Conservation (phyloP, 2,329 filamentous ascomycete species). For the Onygenales sp. region DNA sequence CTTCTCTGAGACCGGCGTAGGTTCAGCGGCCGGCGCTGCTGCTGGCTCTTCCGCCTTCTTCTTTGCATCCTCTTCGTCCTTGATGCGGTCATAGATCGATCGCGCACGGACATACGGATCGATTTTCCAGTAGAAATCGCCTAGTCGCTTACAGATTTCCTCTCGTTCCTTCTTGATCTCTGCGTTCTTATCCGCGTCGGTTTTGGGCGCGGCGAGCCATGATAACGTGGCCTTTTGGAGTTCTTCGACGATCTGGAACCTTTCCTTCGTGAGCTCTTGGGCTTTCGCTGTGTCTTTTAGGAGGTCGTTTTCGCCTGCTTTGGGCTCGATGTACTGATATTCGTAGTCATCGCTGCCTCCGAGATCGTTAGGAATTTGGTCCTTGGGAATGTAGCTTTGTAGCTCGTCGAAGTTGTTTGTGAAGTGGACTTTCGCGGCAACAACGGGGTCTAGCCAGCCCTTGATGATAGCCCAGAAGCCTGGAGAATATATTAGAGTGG, state of each 20-base stretch:
- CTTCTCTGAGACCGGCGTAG: neutral
- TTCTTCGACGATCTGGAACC: slow-evolving; percentile 56
- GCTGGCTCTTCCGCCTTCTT: slow-evolving; percentile 3
- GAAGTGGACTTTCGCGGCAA: slow-evolving; percentile 89
- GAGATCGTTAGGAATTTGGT: slow-evolving; percentile 69
- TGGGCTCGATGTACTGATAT: slow-evolving; percentile 73
- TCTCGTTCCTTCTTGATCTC: slow-evolving; percentile 50
- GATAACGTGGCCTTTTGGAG: slow-evolving; percentile 65
- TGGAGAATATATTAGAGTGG: slow-evolving; percentile 22
- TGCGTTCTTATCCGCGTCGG: slow-evolving; percentile 35
- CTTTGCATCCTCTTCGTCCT: slow-evolving; percentile 2
- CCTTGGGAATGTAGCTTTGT: slow-evolving; percentile 60
- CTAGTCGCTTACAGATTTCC: slow-evolving; percentile 53
- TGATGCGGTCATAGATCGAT: slow-evolving; percentile 70
- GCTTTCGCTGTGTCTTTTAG: slow-evolving; percentile 60
- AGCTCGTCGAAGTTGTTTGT: slow-evolving; percentile 74
- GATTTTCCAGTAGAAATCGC: slow-evolving; percentile 74
- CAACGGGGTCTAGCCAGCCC: slow-evolving; percentile 94
- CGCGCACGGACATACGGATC: slow-evolving; percentile 80
- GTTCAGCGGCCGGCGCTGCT: neutral
- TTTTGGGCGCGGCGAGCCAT: slow-evolving; percentile 57
- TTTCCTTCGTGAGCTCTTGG: slow-evolving; percentile 53
- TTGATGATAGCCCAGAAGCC: slow-evolving; percentile 94
- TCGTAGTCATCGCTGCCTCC: slow-evolving; percentile 79
- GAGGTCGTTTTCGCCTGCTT: slow-evolving; percentile 62